Conservation (phyloP, 225 moss, liverwort and hornwort genomes). For the Straminergon stramineum region DNA sequence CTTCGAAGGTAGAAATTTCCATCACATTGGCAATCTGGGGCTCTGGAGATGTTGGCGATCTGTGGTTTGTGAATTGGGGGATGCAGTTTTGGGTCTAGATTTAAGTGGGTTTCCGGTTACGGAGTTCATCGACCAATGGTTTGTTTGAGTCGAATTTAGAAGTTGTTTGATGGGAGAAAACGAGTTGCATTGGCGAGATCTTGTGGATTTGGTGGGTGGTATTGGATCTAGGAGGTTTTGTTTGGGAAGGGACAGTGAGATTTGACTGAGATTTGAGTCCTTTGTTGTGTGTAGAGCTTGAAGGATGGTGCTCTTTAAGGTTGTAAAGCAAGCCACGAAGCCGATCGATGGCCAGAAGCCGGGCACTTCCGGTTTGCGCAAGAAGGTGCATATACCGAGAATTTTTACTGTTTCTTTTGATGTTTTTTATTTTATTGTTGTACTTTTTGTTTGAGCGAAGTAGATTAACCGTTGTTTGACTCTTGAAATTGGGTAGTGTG, state of each 20-base stretch:
- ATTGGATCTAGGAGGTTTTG: background rate
- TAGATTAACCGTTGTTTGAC: background rate
- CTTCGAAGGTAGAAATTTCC: background rate
- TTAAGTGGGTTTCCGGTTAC: background rate
- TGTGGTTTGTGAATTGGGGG: background rate
- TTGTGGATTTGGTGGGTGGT: background rate
- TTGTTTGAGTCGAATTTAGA: background rate
- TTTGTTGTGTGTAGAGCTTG: background rate
- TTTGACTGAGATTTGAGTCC: background rate
- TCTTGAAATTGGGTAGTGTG: background rate
- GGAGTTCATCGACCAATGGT: background rate
- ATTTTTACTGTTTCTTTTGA: background rate
- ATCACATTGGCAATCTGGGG: background rate
- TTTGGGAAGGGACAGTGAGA: background rate
- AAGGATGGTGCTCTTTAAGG: constrained; percentile 66
- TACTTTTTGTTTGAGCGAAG: background rate
- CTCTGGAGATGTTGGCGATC: background rate
- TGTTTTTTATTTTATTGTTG: background rate
- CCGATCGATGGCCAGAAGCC: constrained; percentile 97
- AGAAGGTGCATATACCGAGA: constrained; percentile 48
- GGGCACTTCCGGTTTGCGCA: constrained; percentile 87
- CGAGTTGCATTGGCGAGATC: background rate
- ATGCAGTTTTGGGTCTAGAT: background rate
- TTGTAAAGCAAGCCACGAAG: constrained; percentile 69
- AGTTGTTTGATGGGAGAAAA: background rate